These are phyloP conservation scores for Apophysomyces variabilis DNA, from an alignment of 371 early-diverging fungal species.

Conservation along the genomic window DNA sequence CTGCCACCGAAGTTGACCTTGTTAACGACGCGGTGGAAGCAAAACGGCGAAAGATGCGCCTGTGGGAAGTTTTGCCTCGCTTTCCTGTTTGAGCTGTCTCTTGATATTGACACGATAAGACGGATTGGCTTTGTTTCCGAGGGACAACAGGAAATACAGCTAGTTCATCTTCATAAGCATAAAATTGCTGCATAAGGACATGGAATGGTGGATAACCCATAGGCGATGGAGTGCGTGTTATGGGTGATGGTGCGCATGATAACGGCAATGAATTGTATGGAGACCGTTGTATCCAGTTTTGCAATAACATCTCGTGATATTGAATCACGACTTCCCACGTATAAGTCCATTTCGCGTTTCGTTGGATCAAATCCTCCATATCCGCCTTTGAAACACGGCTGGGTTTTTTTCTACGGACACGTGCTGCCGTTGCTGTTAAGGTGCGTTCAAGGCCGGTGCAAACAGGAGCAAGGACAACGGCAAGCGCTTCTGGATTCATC, in stretches of 20 bases:
- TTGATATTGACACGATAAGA: background rate
- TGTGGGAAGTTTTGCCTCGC: background rate
- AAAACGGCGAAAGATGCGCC: background rate
- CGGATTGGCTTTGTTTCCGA: background rate
- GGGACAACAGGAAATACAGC: background rate
- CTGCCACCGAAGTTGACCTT: background rate
- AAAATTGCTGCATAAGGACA: conserved; percentile 8
- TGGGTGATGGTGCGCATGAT: background rate
- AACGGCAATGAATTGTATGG: conserved; percentile 2
- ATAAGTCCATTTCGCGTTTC: conserved; percentile 23
- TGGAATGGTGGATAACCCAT: background rate
- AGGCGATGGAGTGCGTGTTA: conserved; percentile 6
- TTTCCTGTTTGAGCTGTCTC: background rate
- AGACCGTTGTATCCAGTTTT: background rate
- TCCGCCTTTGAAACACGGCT: conserved; percentile 10
- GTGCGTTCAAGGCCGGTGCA: conserved; percentile 43
- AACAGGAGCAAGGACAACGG: conserved; percentile 40
- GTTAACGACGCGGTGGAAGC: background rate
- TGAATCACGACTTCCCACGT: conserved; percentile 32
- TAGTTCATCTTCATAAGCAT: background rate
- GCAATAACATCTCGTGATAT: conserved; percentile 16
- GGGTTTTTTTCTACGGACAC: conserved; percentile 4
- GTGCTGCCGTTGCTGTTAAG: conserved; percentile 30
- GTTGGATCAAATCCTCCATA: conserved; percentile 20
- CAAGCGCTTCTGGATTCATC: conserved; percentile 43